Percentiles rank a stretch among this genome's conserved stretches.
phyloP scores from a whole-genome alignment of 805 yeast genomes.

The Candida orba region DNA sequence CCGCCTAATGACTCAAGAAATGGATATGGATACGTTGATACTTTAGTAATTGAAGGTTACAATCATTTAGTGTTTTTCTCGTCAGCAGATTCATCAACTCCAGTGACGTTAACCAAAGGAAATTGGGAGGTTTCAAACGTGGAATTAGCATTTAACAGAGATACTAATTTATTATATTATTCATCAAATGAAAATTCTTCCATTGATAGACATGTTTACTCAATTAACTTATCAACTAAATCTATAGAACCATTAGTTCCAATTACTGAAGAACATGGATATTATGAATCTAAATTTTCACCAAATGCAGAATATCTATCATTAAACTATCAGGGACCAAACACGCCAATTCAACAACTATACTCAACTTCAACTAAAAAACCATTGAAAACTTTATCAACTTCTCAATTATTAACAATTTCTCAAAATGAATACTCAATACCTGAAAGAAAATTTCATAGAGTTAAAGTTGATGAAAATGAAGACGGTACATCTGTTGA shows the following conservation, averaged over 20 bases:
- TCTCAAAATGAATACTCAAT: conserved; percentile 34
- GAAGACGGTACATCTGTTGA: conserved; percentile 38
- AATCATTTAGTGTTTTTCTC: conserved; percentile 79
- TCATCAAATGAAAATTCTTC: conserved; percentile 60
- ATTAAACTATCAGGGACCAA: conserved; percentile 67
- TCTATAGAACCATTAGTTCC: neutral
- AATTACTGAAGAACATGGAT: conserved; percentile 43
- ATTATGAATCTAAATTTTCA: conserved; percentile 63
- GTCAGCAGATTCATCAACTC: conserved; percentile 48
- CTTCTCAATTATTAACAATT: conserved; percentile 4
- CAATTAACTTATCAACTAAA: conserved; percentile 20
- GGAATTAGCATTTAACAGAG: conserved; percentile 49
- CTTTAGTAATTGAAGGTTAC: conserved; percentile 54
- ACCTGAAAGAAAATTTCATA: conserved; percentile 45
- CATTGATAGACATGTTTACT: conserved; percentile 19
- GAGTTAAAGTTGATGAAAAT: conserved; percentile 37
- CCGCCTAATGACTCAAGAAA: conserved; percentile 37
- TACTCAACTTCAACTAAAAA: conserved; percentile 34
- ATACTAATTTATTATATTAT: conserved; percentile 44
- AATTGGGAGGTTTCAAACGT: conserved; percentile 82
- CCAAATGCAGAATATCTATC: conserved; percentile 63
- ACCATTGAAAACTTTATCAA: conserved; percentile 5
- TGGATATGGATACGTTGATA: conserved; percentile 70
- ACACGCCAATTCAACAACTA: conserved; percentile 67
- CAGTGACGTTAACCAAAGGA: conserved; percentile 61